Conservation (phyloP, 2,329 filamentous ascomycete genomes). For the Fusarium scirpi region DNA sequence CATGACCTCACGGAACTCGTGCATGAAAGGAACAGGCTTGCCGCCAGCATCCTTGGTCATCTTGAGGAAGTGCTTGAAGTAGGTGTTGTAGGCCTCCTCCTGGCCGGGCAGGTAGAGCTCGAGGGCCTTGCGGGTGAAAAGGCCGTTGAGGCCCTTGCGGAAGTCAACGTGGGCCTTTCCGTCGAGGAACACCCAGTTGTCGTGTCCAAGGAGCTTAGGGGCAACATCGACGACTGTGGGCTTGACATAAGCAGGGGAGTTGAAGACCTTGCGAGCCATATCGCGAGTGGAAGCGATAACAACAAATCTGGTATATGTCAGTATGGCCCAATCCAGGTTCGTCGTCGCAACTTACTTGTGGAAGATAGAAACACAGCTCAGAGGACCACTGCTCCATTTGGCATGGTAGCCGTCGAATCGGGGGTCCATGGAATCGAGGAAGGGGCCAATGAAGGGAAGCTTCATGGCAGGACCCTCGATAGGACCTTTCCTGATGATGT, state of each 20-base stretch:
- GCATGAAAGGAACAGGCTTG: constrained; percentile 88
- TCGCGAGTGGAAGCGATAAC: constrained; percentile 96
- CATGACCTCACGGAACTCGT: constrained; percentile 92
- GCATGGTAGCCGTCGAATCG: constrained; percentile 91
- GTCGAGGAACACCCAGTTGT: constrained; percentile 98
- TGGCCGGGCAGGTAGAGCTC: constrained; percentile 90
- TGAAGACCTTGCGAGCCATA: constrained; percentile 96
- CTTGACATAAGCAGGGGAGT: constrained; percentile 91
- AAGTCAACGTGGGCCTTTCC: constrained; percentile 96
- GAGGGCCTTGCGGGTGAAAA: constrained; percentile 93
- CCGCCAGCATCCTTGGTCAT: constrained; percentile 78
- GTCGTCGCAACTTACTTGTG: constrained; percentile 79
- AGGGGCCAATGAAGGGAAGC: constrained; percentile 92
- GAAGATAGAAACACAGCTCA: constrained; percentile 98
- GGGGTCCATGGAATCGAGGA: constrained; percentile 90
- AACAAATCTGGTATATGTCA: constrained; percentile 76
- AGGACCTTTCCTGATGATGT: constrained; percentile 78
- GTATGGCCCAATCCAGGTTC: not conserved
- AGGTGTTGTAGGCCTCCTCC: constrained; percentile 89
- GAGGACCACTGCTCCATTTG: constrained; percentile 90
- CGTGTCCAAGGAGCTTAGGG: constrained; percentile 88
- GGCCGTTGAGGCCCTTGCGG: constrained; percentile 92
- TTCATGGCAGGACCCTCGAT: constrained; percentile 83
- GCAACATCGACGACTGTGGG: constrained; percentile 96
- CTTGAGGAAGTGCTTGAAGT: constrained; percentile 83